These are phyloP conservation scores for Aphanomyces stellatus DNA, from an alignment of 352 stramenopile genomes.

Conservation along the genomic window DNA sequence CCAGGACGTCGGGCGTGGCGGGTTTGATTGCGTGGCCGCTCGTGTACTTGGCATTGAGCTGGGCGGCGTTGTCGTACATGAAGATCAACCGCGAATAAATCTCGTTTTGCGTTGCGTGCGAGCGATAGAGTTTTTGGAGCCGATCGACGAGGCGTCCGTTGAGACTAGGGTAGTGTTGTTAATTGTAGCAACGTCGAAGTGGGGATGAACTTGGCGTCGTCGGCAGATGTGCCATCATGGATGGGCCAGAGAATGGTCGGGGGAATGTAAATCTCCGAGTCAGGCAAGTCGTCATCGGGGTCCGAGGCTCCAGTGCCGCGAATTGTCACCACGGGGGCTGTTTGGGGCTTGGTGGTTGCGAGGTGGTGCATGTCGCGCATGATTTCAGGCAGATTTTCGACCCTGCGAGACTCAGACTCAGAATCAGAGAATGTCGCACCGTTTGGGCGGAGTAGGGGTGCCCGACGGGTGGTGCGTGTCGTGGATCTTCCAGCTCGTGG, in stretches of 20 bases:
- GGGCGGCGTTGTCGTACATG: slow-evolving; percentile 11
- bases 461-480: not conserved
- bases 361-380: slow-evolving; percentile 4
- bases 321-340: no score
- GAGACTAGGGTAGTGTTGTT: not conserved
- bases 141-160: not conserved
- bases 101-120: not conserved
- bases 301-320: no score
- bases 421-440: not conserved
- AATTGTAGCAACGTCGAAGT: no score
- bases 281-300: no score
- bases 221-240: no score
- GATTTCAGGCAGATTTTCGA: slow-evolving; percentile 15
- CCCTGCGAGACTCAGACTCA: not conserved
- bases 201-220: no score
- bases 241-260: slow-evolving; percentile 19
- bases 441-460: not conserved
- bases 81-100: slow-evolving; percentile 17
- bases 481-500: slow-evolving; percentile 12
- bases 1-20: no score
- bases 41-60: slow-evolving; percentile 19
- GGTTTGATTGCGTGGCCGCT: no score
- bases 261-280: slow-evolving; percentile 11
- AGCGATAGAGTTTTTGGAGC: slow-evolving; percentile 1
- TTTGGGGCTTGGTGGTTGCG: no score